phyloP scores from a whole-genome alignment of 2,329 filamentous ascomycete genomes.

The Dactylellina leptospora region DNA sequence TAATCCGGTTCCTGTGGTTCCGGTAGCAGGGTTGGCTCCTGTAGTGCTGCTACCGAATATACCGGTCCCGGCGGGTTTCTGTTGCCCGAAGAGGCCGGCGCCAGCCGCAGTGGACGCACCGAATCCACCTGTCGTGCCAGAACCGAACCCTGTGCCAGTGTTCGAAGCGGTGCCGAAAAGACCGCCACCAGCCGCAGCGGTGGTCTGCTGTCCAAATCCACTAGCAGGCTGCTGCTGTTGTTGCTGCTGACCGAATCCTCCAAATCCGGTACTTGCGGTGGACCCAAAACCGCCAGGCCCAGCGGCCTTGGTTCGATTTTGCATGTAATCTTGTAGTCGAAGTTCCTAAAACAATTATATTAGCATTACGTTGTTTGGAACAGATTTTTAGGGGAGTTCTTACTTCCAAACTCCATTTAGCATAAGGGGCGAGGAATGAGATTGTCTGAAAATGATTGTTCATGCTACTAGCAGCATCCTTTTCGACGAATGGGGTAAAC shows the following conservation, averaged over 20 bases:
- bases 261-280: constrained; percentile 54
- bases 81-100: constrained; percentile 62
- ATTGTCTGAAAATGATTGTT: constrained; percentile 79
- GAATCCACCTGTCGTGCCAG: constrained; percentile 56
- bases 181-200: constrained; percentile 21
- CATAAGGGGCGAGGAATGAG: constrained; percentile 79
- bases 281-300: constrained; percentile 62
- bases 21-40: constrained; percentile 58
- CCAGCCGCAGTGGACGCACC: constrained; percentile 24
- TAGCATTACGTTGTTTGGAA: no score
- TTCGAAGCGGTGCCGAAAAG: constrained; percentile 57
- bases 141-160: constrained; percentile 52
- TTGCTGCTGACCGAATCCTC: constrained; percentile 56
- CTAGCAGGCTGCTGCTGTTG: constrained; percentile 56
- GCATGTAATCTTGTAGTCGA: constrained; percentile 83
- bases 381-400: constrained; percentile 23
- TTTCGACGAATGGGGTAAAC: constrained; percentile 76
- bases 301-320: constrained; percentile 69
- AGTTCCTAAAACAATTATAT: constrained; percentile 73
- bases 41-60: constrained; percentile 58
- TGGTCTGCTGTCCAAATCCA: constrained; percentile 47
- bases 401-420: constrained; percentile 85
- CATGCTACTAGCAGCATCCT: constrained; percentile 70
- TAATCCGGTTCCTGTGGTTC: constrained; percentile 55
- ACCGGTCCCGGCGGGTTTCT: constrained; percentile 56